Evolutionary conservation across 2,329 filamentous ascomycete genomes (phyloP).

Genomic region (Calonectria multiphialidica): DNA sequence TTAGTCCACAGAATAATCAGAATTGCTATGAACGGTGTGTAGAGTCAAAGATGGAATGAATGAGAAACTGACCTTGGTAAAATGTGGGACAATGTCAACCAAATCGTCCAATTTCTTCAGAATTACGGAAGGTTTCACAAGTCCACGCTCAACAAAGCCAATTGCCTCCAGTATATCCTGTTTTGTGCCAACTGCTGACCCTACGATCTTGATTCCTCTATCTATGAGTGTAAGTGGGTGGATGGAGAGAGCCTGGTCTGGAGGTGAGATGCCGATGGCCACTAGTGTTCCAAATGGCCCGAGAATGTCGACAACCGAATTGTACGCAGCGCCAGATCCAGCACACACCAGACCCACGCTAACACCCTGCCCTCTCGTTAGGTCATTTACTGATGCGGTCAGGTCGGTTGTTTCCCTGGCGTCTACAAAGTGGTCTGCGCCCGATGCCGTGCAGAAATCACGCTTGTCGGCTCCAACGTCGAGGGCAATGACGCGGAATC

Average conservation of each 20-base stretch:
- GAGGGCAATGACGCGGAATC: conserved; percentile 53
- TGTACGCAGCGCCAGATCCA: conserved; percentile 47
- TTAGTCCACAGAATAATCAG: background rate
- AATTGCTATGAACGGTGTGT: background rate
- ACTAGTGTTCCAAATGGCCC: conserved; percentile 52
- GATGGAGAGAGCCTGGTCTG: conserved; percentile 38
- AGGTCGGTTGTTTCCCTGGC: conserved; percentile 32
- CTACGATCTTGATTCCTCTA: conserved; percentile 49
- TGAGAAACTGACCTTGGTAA: background rate
- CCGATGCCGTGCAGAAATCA: conserved; percentile 40
- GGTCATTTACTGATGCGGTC: background rate
- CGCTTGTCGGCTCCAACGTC: conserved; percentile 50
- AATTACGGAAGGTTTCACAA: conserved; percentile 25
- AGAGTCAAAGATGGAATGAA: background rate
- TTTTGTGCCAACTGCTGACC: conserved; percentile 51
- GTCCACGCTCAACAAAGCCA: conserved; percentile 49
- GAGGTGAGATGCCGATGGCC: conserved; percentile 52
- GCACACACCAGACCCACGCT: conserved; percentile 48
- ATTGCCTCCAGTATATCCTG: conserved; percentile 55
- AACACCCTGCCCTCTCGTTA: conserved; percentile 31
- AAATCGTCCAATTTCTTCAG: background rate
- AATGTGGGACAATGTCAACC: background rate
- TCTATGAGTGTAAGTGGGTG: conserved; percentile 52
- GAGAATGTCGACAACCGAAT: conserved; percentile 44
- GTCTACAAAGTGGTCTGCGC: conserved; percentile 55